Conservation (phyloP, 1,284 basidiomycete species). For the Volvariella surrecta region DNA sequence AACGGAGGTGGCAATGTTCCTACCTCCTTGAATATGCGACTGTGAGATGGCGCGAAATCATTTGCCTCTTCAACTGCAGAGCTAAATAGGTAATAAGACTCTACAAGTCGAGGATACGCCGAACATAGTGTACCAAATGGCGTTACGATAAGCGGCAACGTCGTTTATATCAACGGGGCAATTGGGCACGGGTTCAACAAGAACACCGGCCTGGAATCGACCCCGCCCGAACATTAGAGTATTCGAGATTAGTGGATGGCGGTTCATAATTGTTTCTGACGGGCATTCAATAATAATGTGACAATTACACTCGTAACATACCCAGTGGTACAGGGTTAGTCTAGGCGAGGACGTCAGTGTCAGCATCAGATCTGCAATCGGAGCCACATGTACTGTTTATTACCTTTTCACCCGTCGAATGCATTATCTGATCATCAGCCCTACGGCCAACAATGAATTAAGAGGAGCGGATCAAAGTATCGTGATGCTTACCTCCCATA, state of each 20-base stretch:
- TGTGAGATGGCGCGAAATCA: conserved; percentile 29
- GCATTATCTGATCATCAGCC: conserved; percentile 43
- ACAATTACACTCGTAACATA: conserved; percentile 12
- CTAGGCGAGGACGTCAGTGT: conserved; percentile 10
- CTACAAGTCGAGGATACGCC: background rate
- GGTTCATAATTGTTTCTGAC: conserved; percentile 17
- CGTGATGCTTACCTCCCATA: conserved; percentile 22
- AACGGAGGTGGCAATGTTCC: background rate
- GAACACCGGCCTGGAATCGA: conserved; percentile 21
- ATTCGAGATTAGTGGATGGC: conserved; percentile 15
- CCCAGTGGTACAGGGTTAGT: conserved; percentile 29
- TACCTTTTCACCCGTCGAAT: conserved; percentile 43
- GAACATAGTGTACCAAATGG: conserved; percentile 16
- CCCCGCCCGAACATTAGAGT: conserved; percentile 25
- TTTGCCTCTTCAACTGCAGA: conserved; percentile 29
- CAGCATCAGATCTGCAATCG: conserved; percentile 2
- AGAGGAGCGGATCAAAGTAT: no score
- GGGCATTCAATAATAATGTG: no score
- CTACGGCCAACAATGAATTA: no score
- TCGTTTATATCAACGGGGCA: conserved; percentile 17
- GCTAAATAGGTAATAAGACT: conserved; percentile 15
- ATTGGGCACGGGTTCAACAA: conserved; percentile 18
- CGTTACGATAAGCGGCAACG: conserved; percentile 15
- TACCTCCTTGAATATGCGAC: conserved; percentile 31
- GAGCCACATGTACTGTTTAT: conserved; percentile 7